Conservation (phyloP, 352 stramenopile species). For the Hyaloperonospora brassicae region DNA sequence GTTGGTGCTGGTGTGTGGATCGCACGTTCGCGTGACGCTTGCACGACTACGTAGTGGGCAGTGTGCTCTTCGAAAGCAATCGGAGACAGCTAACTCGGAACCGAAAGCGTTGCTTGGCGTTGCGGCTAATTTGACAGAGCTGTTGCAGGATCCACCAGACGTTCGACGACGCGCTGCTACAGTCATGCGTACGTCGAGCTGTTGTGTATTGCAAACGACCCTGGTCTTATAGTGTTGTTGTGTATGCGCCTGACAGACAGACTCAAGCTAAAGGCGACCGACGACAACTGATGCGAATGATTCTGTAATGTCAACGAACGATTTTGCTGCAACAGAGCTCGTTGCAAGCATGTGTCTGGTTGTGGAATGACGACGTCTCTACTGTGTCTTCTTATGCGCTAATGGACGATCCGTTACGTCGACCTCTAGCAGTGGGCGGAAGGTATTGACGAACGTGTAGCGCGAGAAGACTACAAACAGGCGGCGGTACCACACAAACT, state of each 20-base stretch:
- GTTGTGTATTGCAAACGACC: no score
- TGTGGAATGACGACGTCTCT: slow-evolving; percentile 4
- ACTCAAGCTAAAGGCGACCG: slow-evolving; percentile 34
- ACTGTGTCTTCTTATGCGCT: slow-evolving; percentile 29
- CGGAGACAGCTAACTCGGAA: not conserved
- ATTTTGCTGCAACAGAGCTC: no score
- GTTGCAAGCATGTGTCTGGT: no score
- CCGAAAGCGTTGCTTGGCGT: not conserved
- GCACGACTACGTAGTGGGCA: slow-evolving; percentile 29
- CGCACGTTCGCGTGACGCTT: slow-evolving; percentile 24
- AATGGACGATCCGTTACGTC: slow-evolving; percentile 15
- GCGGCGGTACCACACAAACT: slow-evolving; percentile 96
- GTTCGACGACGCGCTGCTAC: slow-evolving; percentile 19
- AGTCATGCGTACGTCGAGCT: slow-evolving; percentile 20
- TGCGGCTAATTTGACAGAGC: slow-evolving; percentile 13
- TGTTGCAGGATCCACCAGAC: slow-evolving; percentile 27
- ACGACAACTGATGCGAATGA: slow-evolving; percentile 27
- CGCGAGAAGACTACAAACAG: slow-evolving; percentile 93
- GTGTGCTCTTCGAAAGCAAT: slow-evolving; percentile 37
- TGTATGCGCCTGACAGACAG: slow-evolving; percentile 11
- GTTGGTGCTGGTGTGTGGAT: slow-evolving; percentile 48
- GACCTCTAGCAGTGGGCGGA: slow-evolving; percentile 34
- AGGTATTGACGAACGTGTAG: slow-evolving; percentile 93
- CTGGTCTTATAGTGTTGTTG: slow-evolving; percentile 1
- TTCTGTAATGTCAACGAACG: no score